Base-by-base conservation (phyloP, 2,329 filamentous ascomycete genomes). In the Neonectria punicea region DNA sequence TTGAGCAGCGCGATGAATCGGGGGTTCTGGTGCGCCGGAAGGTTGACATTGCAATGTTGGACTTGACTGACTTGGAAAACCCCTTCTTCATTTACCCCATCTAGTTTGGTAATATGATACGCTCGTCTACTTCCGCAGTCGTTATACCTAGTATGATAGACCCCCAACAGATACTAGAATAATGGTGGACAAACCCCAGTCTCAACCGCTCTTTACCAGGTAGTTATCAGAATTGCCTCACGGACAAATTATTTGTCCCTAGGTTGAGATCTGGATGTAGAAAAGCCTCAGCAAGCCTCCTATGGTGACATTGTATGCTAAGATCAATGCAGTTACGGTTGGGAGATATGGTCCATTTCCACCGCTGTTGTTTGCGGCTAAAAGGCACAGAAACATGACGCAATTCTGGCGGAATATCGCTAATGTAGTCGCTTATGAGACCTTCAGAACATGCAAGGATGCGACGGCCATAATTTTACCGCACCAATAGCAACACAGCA, bases 41-140 rank as follows among this genome's bases (percentile, higher is more conserved):
- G 64, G 79, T 79, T 4, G 77, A 80, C 22, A 68, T 81, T 36
- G 71, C 79, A 0, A 63, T 80, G 64, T 49, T 80, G 69, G 76
- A 81, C 46, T 66, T 80, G 65, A 81, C 79, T 16, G 79, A 81
- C 56, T 47, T 80, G 66, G 77, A 81, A 69, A 81, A 81, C 54
- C 78, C 74, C 43, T 77, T 74, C 56, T 81, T 81, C 53, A 75
- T 80, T 11, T 81, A 81, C 44, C 69, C 67, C 1, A 53, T 67
- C 5, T 70, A 67, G 18, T 5, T 39, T 16, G 16, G 16, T 39
- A 16, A 5, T 16, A 16, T 7, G 14, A 8, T 8, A 8, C 5
- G 14, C 14, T 39, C 36, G 16, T 39, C 36, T 39, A 39, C 14
- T 13, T 36, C 8, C 5, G 14, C 5, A 13, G 5, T 16, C 14